Evolutionary conservation across 1,284 basidiomycete genomes (phyloP), one percentile per base, ranked within the genome.

Genomic region (Laetiporus sulphureus): DNA sequence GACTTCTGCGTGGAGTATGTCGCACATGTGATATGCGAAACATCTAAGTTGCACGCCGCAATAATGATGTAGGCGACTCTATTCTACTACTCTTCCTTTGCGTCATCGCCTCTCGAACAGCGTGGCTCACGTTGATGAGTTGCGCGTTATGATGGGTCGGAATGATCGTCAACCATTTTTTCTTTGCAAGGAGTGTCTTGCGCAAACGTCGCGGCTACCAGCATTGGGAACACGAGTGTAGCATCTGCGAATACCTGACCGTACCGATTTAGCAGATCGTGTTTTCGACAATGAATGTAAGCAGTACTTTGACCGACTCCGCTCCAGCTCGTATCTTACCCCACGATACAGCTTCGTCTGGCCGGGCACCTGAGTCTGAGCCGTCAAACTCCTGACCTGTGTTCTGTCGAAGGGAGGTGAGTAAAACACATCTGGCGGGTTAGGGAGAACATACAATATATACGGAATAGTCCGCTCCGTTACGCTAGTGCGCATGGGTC

Each of bases 331-430:
- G 80, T 52, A 99, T 97, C 70, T 99, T 99, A 4, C 95, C 96
- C 95, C 95, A 99, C n/a, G 91, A 95, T 16, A 99, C 81, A 3
- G 95, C 96, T 63, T 99, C 95, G 57, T 99, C 96, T 13, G 96
- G 96, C 44, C 92, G 73, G 13, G 96, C 96, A 10, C 95, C 96
- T 10, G 93, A 94, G 64, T 99, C 95, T 3, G 93, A 96, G 0
- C 95, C 95, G 59, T 99, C 96, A 55, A 98, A 99, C 68, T 99
- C 95, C 68, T 99, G 95, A 0, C 95, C 95, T 0, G 95, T 99
- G 60, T 99, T 99, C 85, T 89, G 49, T 22, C 38, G 5, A 36
- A 36, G 7, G 3, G 30, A 22, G 2, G 19, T 33, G 39, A 15
- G 13, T 32, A 25, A 22, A 21, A 11, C 7, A 20, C n/a, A 31